Evolutionary conservation across 352 stramenopile genomes (phyloP).

Genomic region (Globisporangium spinosum): DNA sequence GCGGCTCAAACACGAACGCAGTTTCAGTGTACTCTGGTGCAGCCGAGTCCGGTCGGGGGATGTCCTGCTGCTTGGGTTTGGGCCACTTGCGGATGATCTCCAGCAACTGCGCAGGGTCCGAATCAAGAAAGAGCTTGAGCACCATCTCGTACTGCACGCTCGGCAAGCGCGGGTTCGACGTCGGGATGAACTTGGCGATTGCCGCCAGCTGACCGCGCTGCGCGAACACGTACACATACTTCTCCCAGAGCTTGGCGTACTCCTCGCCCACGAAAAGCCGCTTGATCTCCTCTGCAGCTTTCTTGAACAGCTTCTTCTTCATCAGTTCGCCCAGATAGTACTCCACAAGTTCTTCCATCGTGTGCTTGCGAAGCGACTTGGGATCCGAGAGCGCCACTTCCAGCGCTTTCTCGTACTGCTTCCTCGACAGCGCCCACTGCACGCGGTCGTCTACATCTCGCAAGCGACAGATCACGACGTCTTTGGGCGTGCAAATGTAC

Average conservation of each 20-base stretch:
- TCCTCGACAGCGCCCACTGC: constrained; percentile 55
- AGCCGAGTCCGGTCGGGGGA: constrained; percentile 12
- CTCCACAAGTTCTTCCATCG: constrained; percentile 67
- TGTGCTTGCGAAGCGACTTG: constrained; percentile 45
- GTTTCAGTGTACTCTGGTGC: constrained; percentile 72
- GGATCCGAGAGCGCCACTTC: constrained; percentile 62
- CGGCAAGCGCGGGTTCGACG: constrained; percentile 57
- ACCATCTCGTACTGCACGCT: constrained; percentile 83
- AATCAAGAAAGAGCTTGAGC: constrained; percentile 80
- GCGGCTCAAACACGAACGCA: constrained; percentile 59
- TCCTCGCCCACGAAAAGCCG: constrained; percentile 67
- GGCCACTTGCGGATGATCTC: constrained; percentile 84
- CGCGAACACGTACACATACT: constrained; percentile 86
- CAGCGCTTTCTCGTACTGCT: constrained; percentile 59
- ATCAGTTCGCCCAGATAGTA: constrained; percentile 73
- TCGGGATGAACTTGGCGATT: constrained; percentile 75
- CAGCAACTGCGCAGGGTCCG: constrained; percentile 66
- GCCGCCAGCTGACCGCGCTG: constrained; percentile 69
- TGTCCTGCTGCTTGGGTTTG: constrained; percentile 55
- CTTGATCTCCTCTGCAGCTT: constrained; percentile 69
- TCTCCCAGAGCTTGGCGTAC: constrained; percentile 72
- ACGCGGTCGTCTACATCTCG: constrained; percentile 79
- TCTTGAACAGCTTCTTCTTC: constrained; percentile 68
- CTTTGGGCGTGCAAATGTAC: constrained; percentile 82
- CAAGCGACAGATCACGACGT: constrained; percentile 80